Percentiles rank a stretch among this genome's conserved stretches.
Conservation (phyloP, 352 stramenopile species). For the Pythium grandisporangium region DNA sequence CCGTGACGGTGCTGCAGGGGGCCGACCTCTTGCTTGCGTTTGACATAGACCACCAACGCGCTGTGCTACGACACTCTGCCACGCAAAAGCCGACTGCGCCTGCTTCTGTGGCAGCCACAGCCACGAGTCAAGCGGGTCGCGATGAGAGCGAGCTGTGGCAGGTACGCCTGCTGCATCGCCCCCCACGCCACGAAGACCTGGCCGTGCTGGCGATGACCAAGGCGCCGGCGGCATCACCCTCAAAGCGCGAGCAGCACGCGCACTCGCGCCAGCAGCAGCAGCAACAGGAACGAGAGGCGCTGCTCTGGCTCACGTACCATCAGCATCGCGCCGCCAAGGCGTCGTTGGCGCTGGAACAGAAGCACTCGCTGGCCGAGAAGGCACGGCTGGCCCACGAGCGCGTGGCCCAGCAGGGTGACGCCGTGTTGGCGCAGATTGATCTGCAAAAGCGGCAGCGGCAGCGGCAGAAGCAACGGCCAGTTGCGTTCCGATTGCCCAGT, state of each 20-base stretch:
- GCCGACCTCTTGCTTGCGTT: constrained; percentile 8
- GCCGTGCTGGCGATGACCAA: no score
- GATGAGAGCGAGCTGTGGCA: no score
- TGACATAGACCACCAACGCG: constrained; percentile 3
- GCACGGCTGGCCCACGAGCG: constrained; percentile 36
- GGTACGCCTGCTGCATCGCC: constrained; percentile 40
- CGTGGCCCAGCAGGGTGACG: constrained; percentile 33
- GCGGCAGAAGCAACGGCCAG: constrained; percentile 1
- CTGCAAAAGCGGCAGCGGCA: constrained; percentile 21
- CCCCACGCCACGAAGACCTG: no score
- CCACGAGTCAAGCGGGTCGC: no score
- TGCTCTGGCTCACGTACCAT: constrained; percentile 29
- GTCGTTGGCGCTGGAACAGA: constrained; percentile 6
- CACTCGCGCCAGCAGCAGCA: constrained; percentile 6
- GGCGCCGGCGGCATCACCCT: no score
- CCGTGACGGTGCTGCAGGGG: constrained; percentile 3
- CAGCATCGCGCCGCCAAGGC: constrained; percentile 10
- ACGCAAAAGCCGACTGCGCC: no score
- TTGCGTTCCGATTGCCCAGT: not conserved
- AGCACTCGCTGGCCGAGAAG: constrained; percentile 16
- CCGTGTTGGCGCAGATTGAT: constrained; percentile 43
- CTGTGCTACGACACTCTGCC: constrained; percentile 7
- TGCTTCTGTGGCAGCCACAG: no score
- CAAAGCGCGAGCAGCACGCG: no score
- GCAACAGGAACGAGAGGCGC: constrained; percentile 15